Base-by-base conservation (phyloP, 176 grass and related monocot genomes). In the Bonia amplexicaulis region DNA sequence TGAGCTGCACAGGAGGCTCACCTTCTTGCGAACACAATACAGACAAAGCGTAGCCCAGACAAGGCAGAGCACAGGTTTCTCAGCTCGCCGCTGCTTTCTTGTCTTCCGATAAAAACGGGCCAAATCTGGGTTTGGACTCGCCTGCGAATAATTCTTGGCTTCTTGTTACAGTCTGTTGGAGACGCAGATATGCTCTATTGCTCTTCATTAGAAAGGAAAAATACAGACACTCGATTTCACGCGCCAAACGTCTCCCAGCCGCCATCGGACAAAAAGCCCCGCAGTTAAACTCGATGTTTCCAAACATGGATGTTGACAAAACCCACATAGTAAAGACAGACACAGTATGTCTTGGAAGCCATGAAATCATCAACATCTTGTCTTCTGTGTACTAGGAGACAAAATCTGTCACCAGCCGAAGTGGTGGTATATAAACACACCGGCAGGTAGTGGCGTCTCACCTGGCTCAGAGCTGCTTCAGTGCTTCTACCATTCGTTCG, bases 41-140 rank as follows among this genome's bases (percentile, higher is more conserved):
- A 35, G n/a, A 57, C 52, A 31, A 61, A 61, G 9, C 53, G 37
- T 22, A 70, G 1, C 39, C 80, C 73, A 2, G 59, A 31, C 73
- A 58, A 40, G 6, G 0, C 27, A 0, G 2, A 0, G 77, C 88
- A 46, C 88, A 13, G 88, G 78, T 71, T 90, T 90, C 88, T 90
- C 88, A 71, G 83, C 48, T 85, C 33, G 2, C 6, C 20, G 83
- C 88, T 16, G 51, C 61, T 80, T 12, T 80, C 53, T 74, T 84
- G 82, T 74, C 87, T 12, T 33, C 0, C 12, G 15, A 1, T 6
- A 20, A 17, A 52, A 31, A 45, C 29, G 31, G 1, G 3, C 82
- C 77, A 89, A 85, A 62, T 1, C 5, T 0, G 1, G 16, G 2
- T 7, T 72, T 88, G 87, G 80, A 84, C 86, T 78, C 44, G 15